A percentile compares a stretch with the other conserved stretches of the same genome.
Evolutionary conservation across 805 yeast species (phyloP).

Genomic region (Tetrapisispora iriomotensis): DNA sequence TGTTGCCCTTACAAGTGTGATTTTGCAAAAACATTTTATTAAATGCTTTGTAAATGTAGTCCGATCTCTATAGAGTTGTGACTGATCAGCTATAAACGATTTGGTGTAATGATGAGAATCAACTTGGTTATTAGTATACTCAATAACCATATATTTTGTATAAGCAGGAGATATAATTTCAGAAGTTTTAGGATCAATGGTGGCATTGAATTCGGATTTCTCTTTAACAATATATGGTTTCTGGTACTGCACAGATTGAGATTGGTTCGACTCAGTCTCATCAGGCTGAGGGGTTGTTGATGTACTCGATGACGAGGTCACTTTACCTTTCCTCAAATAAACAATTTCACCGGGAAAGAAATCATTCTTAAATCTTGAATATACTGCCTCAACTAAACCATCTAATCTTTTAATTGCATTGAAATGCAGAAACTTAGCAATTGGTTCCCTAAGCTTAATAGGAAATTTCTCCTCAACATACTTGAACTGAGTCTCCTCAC

Average conservation of each 20-base stretch:
- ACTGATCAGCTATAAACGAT: slow-evolving; percentile 62
- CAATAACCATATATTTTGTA: slow-evolving; percentile 62
- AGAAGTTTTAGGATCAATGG: slow-evolving; percentile 26
- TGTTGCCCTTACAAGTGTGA: slow-evolving; percentile 57
- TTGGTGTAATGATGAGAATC: slow-evolving; percentile 31
- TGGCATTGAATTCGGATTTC: slow-evolving; percentile 66
- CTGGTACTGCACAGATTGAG: slow-evolving; percentile 14
- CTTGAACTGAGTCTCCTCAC: slow-evolving; percentile 54
- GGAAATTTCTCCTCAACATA: slow-evolving; percentile 79
- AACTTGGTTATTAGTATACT: slow-evolving; percentile 26
- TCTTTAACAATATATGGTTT: slow-evolving; percentile 56
- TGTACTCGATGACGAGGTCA: slow-evolving; percentile 1
- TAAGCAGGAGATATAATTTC: slow-evolving; percentile 41
- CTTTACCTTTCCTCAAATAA: slow-evolving; percentile 35
- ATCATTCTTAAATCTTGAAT: slow-evolving; percentile 63
- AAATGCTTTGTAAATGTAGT: slow-evolving; percentile 82
- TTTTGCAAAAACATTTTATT: slow-evolving; percentile 78
- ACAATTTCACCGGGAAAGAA: slow-evolving; percentile 89
- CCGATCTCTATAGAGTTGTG: slow-evolving; percentile 71
- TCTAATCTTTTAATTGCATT: slow-evolving; percentile 75
- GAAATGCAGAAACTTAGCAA: slow-evolving; percentile 76
- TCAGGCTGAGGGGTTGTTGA: slow-evolving; percentile 15
- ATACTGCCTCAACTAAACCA: slow-evolving; percentile 78
- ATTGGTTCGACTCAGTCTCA: slow-evolving; percentile 4
- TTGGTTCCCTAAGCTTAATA: slow-evolving; percentile 83